A percentile compares a stretch with the other conserved stretches of the same genome.
Evolutionary conservation across 495 filamentous ascomycete species (phyloP).

Genomic region (Opeltia flavorubescens): DNA sequence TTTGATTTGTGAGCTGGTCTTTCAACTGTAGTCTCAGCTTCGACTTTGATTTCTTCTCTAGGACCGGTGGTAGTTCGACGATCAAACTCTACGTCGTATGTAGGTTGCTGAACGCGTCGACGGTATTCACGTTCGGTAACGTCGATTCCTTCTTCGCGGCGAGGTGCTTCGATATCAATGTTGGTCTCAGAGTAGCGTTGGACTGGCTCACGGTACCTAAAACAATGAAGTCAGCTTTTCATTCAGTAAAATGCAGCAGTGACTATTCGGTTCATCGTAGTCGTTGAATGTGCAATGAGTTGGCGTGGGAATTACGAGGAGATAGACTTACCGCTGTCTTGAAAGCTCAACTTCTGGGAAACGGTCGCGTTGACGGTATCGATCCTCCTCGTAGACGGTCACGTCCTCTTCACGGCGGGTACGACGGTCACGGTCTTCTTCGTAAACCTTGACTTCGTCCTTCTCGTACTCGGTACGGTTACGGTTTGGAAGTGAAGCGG

Average conservation of each 20-base stretch:
- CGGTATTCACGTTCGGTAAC: conserved; percentile 76
- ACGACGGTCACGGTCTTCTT: conserved; percentile 54
- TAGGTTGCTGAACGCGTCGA: conserved; percentile 55
- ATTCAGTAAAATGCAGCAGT: too few relatives aligned
- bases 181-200: conserved; percentile 42
- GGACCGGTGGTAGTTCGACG: conserved; percentile 34
- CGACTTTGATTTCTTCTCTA: conserved; percentile 8
- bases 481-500: conserved; percentile 50
- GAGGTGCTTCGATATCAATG: conserved; percentile 48
- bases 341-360: conserved; percentile 39
- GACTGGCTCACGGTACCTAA: conserved; percentile 18
- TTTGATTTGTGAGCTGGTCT: conserved; percentile 40
- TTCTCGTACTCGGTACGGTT: conserved; percentile 45
- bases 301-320: not conserved
- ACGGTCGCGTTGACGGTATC: conserved; percentile 15
- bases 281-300: too few relatives aligned
- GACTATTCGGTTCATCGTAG: too few relatives aligned
- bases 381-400: conserved; percentile 33
- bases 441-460: conserved; percentile 67
- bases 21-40: conserved; percentile 36
- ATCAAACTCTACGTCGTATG: conserved; percentile 48
- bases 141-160: conserved; percentile 52
- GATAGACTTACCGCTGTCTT: conserved; percentile 36
- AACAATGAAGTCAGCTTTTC: not conserved
- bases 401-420: conserved; percentile 39